A percentile compares a stretch with the other conserved stretches of the same genome.
Evolutionary conservation across 225 moss, liverwort and hornwort genomes (phyloP).

Genomic region (Sphagnum contortum): DNA sequence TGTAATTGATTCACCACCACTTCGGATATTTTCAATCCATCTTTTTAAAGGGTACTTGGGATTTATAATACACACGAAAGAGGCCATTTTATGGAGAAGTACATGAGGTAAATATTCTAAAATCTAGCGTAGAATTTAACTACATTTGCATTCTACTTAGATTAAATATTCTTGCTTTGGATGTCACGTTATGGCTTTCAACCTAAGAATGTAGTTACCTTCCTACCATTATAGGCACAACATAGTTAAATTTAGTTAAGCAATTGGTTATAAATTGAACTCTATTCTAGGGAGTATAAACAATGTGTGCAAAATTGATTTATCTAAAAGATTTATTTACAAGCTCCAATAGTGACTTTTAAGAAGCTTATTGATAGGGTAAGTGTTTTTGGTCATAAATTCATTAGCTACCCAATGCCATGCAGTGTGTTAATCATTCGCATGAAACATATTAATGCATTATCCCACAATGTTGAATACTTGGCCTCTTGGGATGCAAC

Average conservation of each 20-base stretch:
- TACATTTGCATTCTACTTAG: too few relatives aligned
- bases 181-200: too few relatives aligned
- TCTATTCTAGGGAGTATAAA: too few relatives aligned
- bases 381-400: conserved; percentile 88
- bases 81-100: conserved; percentile 47
- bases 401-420: conserved; percentile 92
- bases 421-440: conserved; percentile 85
- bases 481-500: conserved; percentile 83
- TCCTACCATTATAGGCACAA: too few relatives aligned
- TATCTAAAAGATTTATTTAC: conserved; percentile 11
- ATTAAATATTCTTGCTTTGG: too few relatives aligned
- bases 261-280: too few relatives aligned
- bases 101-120: conserved; percentile 49
- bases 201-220: too few relatives aligned
- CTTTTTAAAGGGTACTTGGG: conserved; percentile 69
- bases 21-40: conserved; percentile 42
- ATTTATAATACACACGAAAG: conserved; percentile 59
- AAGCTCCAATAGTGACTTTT: conserved; percentile 77
- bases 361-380: conserved; percentile 87
- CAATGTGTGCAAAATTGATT: too few relatives aligned
- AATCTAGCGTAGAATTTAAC: too few relatives aligned
- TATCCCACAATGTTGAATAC: conserved; percentile 73
- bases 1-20: conserved; percentile 31
- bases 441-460: conserved; percentile 45
- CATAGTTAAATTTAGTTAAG: too few relatives aligned